phyloP scores from a whole-genome alignment of 768 basidiomycete genomes.

The Suillus plorans region DNA sequence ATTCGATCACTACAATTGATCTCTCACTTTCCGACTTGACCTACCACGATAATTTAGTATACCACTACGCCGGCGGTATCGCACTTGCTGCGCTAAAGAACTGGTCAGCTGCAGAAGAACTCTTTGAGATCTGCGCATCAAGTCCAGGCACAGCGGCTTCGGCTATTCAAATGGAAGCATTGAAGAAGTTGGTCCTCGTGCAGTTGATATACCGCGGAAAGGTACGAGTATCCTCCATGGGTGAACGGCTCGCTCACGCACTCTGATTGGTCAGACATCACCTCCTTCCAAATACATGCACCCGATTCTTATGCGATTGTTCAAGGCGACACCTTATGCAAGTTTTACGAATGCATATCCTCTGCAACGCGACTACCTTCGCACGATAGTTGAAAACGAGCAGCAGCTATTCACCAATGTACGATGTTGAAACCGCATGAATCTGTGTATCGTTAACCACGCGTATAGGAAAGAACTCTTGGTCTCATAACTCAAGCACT shows the following conservation, averaged over 20 bases:
- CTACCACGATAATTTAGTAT: slow-evolving; percentile 81
- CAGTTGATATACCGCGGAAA: slow-evolving; percentile 79
- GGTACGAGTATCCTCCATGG: slow-evolving; percentile 35
- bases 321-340: slow-evolving; percentile 69
- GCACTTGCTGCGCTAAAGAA: slow-evolving; percentile 58
- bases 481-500: slow-evolving; percentile 71
- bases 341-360: slow-evolving; percentile 69
- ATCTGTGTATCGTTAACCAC: background rate
- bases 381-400: slow-evolving; percentile 54
- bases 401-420: slow-evolving; percentile 53
- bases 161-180: slow-evolving; percentile 80
- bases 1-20: slow-evolving; percentile 70
- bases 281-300: slow-evolving; percentile 77
- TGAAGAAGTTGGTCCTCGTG: slow-evolving; percentile 79
- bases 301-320: slow-evolving; percentile 49
- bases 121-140: slow-evolving; percentile 76
- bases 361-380: slow-evolving; percentile 44
- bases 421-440: background rate
- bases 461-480: slow-evolving; percentile 61
- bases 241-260: background rate
- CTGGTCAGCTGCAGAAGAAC: slow-evolving; percentile 72
- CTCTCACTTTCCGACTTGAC: slow-evolving; percentile 57
- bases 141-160: slow-evolving; percentile 57
- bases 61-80: slow-evolving; percentile 84
- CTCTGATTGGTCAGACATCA: slow-evolving; percentile 35